phyloP scores from a whole-genome alignment of 345 rosid species.

The Aethionema arabicum region DNA sequence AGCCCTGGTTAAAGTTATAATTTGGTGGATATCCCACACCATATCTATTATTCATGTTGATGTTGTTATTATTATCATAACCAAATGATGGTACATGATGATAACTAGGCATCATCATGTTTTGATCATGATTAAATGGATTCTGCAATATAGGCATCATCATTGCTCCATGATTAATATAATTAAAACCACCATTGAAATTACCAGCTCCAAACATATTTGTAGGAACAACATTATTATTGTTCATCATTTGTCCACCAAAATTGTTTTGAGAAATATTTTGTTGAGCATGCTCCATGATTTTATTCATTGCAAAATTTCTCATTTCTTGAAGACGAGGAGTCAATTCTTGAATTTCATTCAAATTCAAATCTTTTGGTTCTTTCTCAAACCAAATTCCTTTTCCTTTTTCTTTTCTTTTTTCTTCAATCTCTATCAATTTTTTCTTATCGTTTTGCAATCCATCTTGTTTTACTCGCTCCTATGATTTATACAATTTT shows the following conservation, averaged over 20 bases:
- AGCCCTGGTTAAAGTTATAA: slow-evolving; percentile 19
- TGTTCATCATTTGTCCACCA: background rate
- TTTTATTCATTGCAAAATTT: slow-evolving; percentile 34
- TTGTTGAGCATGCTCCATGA: background rate
- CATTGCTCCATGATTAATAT: background rate
- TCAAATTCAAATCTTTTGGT: slow-evolving; percentile 31
- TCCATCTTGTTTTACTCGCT: slow-evolving; percentile 29
- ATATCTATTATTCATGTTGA: too few species aligned
- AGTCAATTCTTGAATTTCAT: slow-evolving; percentile 41
- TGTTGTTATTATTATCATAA: background rate
- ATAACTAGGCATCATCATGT: background rate
- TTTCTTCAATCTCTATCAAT: slow-evolving; percentile 32
- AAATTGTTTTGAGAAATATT: slow-evolving; percentile 4
- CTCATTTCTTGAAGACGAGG: slow-evolving; percentile 37
- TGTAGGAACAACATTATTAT: too few species aligned
- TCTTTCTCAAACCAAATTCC: slow-evolving; percentile 58
- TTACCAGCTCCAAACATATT: too few species aligned
- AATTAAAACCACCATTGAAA: too few species aligned
- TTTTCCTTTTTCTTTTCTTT: slow-evolving; percentile 3
- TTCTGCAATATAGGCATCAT: background rate
- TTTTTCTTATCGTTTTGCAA: slow-evolving; percentile 39
- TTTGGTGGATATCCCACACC: background rate
- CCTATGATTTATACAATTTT: background rate
- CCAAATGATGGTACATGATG: background rate
- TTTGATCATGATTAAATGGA: background rate